These are phyloP conservation scores for Penicillium egyptiacum DNA, from an alignment of 495 filamentous ascomycete genomes.

Conservation along the genomic window DNA sequence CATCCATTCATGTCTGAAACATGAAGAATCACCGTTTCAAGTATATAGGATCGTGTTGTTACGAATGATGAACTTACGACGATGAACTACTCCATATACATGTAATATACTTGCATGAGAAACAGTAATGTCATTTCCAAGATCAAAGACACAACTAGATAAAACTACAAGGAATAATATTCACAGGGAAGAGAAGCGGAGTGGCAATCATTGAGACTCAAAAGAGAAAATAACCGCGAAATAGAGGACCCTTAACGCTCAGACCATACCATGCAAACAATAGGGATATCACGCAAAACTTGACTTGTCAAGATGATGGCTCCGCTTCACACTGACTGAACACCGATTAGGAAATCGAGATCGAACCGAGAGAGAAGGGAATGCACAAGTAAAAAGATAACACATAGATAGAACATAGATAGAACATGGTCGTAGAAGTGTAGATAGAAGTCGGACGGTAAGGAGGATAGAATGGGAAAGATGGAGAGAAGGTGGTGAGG, in stretches of 20 bases:
- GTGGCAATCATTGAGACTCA: constrained; percentile 7
- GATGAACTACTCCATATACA: not conserved
- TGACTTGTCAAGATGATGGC: constrained; percentile 23
- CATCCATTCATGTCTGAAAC: constrained; percentile 4
- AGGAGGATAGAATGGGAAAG: constrained; percentile 4
- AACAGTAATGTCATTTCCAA: not conserved
- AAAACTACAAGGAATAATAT: constrained; percentile 27
- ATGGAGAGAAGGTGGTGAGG: constrained; percentile 5
- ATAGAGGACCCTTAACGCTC: constrained; percentile 27
- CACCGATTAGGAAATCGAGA: constrained; percentile 10
- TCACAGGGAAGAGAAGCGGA: constrained; percentile 21
- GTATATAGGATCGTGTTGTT: constrained; percentile 9
- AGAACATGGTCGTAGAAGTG: constrained; percentile 8
- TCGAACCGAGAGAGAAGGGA: constrained; percentile 16
- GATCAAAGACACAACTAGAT: constrained; percentile 1
- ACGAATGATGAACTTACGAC: constrained; percentile 8
- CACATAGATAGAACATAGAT: constrained; percentile 5
- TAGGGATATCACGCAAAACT: constrained; percentile 36
- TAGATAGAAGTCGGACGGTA: constrained; percentile 7
- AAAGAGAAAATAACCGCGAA: constrained; percentile 9
- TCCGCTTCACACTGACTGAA: not conserved
- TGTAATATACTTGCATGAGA: not conserved
- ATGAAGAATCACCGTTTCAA: not conserved
- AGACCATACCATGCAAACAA: constrained; percentile 34
- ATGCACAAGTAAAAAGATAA: constrained; percentile 18